Evolutionary conservation across 257 asterid genomes (phyloP).

Genomic region (Solanum bulbocastanum): DNA sequence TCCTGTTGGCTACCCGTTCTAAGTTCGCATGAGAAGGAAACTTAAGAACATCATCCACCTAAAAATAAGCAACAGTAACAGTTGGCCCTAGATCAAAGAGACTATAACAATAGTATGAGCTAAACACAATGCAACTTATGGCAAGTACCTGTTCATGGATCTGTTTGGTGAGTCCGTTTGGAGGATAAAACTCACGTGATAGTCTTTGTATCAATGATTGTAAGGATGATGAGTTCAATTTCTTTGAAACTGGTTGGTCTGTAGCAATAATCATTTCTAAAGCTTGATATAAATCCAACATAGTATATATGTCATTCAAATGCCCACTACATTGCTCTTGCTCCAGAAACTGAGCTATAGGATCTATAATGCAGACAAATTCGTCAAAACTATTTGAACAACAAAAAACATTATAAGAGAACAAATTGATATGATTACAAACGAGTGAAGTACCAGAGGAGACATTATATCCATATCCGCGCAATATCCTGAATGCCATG

Average conservation of each 20-base stretch:
- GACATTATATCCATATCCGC: constrained; percentile 60
- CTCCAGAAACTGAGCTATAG: constrained; percentile 25
- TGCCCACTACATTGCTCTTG: constrained; percentile 37
- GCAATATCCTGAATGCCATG: constrained; percentile 58
- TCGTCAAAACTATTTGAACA: not conserved
- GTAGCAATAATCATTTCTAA: constrained; percentile 42
- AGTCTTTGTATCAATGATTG: constrained; percentile 35
- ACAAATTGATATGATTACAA: not conserved
- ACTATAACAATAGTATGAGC: not conserved
- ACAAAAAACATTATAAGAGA: not conserved
- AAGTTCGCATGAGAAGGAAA: constrained; percentile 55
- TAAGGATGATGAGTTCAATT: constrained; percentile 33
- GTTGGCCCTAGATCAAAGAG: not conserved
- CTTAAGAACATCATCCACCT: constrained; percentile 53
- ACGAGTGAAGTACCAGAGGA: constrained; percentile 46
- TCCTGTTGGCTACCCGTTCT: constrained; percentile 48
- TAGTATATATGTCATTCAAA: constrained; percentile 29
- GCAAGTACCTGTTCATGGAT: constrained; percentile 47
- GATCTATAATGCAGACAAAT: constrained; percentile 31
- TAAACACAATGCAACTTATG: not conserved
- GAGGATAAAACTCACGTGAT: constrained; percentile 14
- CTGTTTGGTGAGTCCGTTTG: constrained; percentile 20
- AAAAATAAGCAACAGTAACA: constrained; percentile 14
- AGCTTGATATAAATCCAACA: constrained; percentile 60
- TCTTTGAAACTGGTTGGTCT: constrained; percentile 41